A percentile compares a stretch with the other conserved stretches of the same genome.
phyloP scores from a whole-genome alignment of 371 early-diverging fungal species.

The Rhizopus sp. region DNA sequence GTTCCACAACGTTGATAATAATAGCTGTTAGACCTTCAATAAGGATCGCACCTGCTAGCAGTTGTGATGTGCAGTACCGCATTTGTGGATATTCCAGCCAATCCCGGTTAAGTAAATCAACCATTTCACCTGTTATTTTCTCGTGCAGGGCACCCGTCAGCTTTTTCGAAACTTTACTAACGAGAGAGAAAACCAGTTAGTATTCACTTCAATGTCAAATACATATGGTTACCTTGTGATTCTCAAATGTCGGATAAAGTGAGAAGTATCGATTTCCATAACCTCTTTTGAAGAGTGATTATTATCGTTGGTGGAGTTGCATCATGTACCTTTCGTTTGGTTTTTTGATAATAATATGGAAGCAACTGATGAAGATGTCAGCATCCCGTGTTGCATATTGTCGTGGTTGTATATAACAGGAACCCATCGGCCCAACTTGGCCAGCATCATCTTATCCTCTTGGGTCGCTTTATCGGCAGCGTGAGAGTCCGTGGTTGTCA shows the following conservation, averaged over 20 bases:
- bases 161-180: conserved; percentile 14
- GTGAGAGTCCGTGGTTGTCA: conserved; percentile 8
- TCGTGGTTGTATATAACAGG: conserved; percentile 11
- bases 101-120: conserved; percentile 14
- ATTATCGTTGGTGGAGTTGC: conserved; percentile 9
- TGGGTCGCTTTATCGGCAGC: conserved; percentile 13
- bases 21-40: conserved; percentile 15
- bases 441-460: conserved; percentile 11
- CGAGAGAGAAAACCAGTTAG: conserved; percentile 18
- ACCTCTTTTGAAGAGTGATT: conserved; percentile 16
- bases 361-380: conserved; percentile 17
- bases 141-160: conserved; percentile 14
- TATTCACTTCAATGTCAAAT: conserved; percentile 14
- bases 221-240: conserved; percentile 8
- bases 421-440: conserved; percentile 10
- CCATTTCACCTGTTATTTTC: conserved; percentile 12
- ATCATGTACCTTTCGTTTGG: conserved; percentile 14
- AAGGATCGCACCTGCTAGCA: conserved; percentile 18
- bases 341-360: conserved; percentile 15
- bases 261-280: too few relatives aligned
- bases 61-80: conserved; percentile 16
- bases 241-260: too few relatives aligned
- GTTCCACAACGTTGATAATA: conserved; percentile 22
- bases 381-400: conserved; percentile 11
- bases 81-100: conserved; percentile 19